These are phyloP conservation scores for Carallia brachiata DNA, from an alignment of 345 rosid species.

Conservation along the genomic window DNA sequence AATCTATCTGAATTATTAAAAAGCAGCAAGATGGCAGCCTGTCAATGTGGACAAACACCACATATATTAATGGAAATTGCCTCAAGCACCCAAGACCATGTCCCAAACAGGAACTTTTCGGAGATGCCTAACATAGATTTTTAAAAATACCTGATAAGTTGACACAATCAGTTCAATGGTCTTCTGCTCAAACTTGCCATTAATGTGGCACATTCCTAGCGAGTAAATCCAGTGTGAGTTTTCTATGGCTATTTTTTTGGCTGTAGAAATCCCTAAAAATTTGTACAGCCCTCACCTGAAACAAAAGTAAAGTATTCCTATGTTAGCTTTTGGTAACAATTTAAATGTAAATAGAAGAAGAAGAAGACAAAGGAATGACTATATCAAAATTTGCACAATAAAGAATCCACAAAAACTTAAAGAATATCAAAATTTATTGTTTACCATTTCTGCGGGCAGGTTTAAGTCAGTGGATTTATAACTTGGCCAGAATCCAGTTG, in stretches of 20 bases:
- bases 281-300: slow-evolving; percentile 69
- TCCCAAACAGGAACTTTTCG: background rate
- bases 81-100: background rate
- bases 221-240: slow-evolving; percentile 73
- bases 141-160: slow-evolving; percentile 65
- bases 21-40: slow-evolving; percentile 86
- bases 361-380: background rate
- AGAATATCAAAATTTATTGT: background rate
- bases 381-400: too few species aligned
- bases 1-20: slow-evolving; percentile 79
- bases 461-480: slow-evolving; percentile 78
- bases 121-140: background rate
- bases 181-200: slow-evolving; percentile 64
- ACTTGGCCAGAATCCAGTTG: slow-evolving; percentile 93
- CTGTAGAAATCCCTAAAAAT: slow-evolving; percentile 64
- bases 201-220: slow-evolving; percentile 55
- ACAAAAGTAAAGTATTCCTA: slow-evolving; percentile 4
- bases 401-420: too few species aligned
- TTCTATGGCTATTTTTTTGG: slow-evolving; percentile 58
- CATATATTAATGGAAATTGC: background rate
- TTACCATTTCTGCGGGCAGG: slow-evolving; percentile 81
- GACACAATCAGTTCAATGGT: slow-evolving; percentile 62
- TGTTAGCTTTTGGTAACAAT: background rate
- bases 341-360: background rate
- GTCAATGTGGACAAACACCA: slow-evolving; percentile 7